Conservation (phyloP, 345 rosid species). For the Hibiscus syriacus region DNA sequence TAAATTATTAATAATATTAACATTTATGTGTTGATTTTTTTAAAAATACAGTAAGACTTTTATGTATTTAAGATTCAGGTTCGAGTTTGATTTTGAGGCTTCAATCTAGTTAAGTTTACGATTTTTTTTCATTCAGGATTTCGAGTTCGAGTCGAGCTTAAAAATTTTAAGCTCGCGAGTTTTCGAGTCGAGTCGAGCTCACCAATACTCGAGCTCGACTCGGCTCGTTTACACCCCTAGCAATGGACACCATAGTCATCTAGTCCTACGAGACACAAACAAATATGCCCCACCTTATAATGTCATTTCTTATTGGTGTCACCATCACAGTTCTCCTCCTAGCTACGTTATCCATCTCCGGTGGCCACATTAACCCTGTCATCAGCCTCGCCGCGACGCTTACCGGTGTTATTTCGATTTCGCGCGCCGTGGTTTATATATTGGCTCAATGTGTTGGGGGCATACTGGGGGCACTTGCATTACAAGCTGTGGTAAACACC, state of each 20-base stretch:
- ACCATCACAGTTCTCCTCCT: conserved; percentile 28
- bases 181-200: no score
- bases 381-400: conserved; percentile 33
- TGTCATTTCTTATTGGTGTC: conserved; percentile 27
- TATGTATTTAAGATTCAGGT: no score
- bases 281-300: conserved; percentile 25
- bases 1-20: no score
- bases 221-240: no score
- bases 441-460: conserved; percentile 45
- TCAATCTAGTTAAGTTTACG: no score
- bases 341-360: conserved; percentile 38
- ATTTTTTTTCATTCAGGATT: no score
- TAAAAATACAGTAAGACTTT: no score
- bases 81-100: no score
- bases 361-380: conserved; percentile 43
- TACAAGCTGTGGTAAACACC: conserved; percentile 25
- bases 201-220: no score
- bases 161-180: no score
- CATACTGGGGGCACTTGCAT: conserved; percentile 20
- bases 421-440: conserved; percentile 32
- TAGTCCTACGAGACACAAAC: conserved; percentile 25
- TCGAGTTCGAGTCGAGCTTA: no score
- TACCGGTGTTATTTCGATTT: conserved; percentile 26
- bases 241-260: conserved; percentile 29
- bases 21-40: no score